Base-by-base conservation (phyloP, 495 filamentous ascomycete genomes). In the Penicillium lagena region DNA sequence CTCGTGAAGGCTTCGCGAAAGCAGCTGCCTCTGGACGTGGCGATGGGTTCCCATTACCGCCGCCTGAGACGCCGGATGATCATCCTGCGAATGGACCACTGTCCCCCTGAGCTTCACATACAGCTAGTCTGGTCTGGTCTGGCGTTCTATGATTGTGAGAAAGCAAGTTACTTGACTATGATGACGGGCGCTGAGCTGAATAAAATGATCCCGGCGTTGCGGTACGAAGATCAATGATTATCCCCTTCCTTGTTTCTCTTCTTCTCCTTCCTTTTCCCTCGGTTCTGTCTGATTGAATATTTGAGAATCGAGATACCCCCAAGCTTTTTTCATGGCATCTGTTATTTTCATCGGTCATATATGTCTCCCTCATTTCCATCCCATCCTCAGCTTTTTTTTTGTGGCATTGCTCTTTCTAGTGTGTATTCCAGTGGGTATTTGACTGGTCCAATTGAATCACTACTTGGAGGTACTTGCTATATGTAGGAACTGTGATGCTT, bases 1-100 rank as follows among this genome's bases (percentile, higher is more conserved):
- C 90, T 5, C 71, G 87, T 30, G 78, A 85, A 52, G 85, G 85
- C 47, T 96, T 98, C 63, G 61, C 70, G 7, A 73, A 70, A 51
- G 67, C 67, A 1, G 68, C 68, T 2, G 52, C 58, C 1, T 52
- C 56, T 10, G 63, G 62, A 1, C 57, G 66, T 9, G 66, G 67
- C 11, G 70, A 73, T 45, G 68, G 67, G 7, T 73, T 73, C 48
- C 70, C 70, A 15, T 58, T 73, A 37, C 68, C 68, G 12, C 52
- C 63, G 12, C 49, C 58, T 1, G 69, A 70, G 7, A 48, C 51
- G 4, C 56, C 61, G 11, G 62, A 68, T 2, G 63, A 51, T 14
- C 46, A 53, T 29, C 46, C 45, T 32, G 13, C 35, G 10, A 61
- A 59, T 45, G 58, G 49, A 37, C 37, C 37, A 43, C 38, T 29